Evolutionary conservation across 208 protist genomes (phyloP).

Genomic region (Leishmania tarentolae): DNA sequence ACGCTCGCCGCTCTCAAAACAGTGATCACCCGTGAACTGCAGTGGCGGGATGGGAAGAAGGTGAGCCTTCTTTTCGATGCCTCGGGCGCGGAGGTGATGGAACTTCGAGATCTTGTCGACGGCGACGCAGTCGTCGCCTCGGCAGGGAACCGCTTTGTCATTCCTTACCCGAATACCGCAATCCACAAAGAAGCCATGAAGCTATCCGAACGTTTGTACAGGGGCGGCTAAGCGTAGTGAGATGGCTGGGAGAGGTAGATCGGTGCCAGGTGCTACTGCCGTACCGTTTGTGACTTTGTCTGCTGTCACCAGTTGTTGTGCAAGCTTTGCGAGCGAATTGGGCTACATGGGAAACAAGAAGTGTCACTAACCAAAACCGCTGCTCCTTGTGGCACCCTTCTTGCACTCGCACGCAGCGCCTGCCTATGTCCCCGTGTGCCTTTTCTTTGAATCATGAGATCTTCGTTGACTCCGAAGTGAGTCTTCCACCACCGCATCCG

Average conservation of each 20-base stretch:
- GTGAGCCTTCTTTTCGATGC: constrained; percentile 83
- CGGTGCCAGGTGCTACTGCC: neutral
- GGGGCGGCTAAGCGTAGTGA: neutral
- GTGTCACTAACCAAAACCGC: neutral
- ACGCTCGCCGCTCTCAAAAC: constrained; percentile 67
- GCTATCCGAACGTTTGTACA: constrained; percentile 32
- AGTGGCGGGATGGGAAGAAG: constrained; percentile 78
- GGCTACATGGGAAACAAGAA: neutral
- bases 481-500: neutral
- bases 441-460: neutral
- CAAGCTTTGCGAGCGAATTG: neutral
- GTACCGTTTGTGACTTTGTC: neutral
- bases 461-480: neutral
- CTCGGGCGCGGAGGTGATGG: constrained; percentile 62
- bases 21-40: constrained; percentile 80
- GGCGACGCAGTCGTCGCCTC: constrained; percentile 80
- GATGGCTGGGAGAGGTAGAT: neutral
- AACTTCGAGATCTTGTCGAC: constrained; percentile 56
- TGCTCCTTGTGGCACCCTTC: too few species aligned
- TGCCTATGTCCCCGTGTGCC: neutral
- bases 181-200: constrained; percentile 73
- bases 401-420: neutral
- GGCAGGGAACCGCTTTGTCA: constrained; percentile 82
- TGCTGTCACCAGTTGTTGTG: neutral
- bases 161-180: constrained; percentile 71